Conservation (phyloP, 805 yeast genomes). For the Saccharomycopsis guyanensis region DNA sequence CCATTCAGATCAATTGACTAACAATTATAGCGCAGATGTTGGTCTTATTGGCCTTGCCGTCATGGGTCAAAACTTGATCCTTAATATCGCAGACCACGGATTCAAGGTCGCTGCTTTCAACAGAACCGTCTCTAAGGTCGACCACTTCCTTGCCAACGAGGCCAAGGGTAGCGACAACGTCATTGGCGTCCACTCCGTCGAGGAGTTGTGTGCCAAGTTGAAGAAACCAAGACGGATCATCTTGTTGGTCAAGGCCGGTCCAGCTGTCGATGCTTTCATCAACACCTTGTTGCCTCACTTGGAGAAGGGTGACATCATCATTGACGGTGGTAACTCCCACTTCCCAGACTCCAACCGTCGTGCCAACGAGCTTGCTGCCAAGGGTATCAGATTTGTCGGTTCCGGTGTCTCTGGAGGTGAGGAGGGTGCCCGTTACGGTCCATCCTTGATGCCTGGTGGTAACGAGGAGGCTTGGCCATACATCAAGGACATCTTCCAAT, state of each 20-base stretch:
- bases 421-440: constrained; percentile 99
- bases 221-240: constrained; percentile 97
- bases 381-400: constrained; percentile 91
- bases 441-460: constrained; percentile 99
- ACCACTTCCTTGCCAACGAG: constrained; percentile 85
- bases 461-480: constrained; percentile 97
- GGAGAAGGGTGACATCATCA: constrained; percentile 96
- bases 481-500: constrained; percentile 93
- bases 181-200: constrained; percentile 89
- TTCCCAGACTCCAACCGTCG: constrained; percentile 99
- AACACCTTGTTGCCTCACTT: constrained; percentile 80
- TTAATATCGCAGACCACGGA: constrained; percentile 98
- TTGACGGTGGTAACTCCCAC: constrained; percentile 99
- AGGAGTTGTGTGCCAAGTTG: constrained; percentile 79
- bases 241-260: constrained; percentile 92
- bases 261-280: constrained; percentile 88
- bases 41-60: constrained; percentile 99
- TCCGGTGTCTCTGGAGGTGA: constrained; percentile 99
- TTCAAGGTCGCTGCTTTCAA: constrained; percentile 90
- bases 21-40: constrained; percentile 83
- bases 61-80: constrained; percentile 97
- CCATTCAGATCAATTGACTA: too few species aligned
- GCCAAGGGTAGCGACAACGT: constrained; percentile 91
- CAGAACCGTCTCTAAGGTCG: constrained; percentile 96
- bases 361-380: constrained; percentile 74